These are phyloP conservation scores for Macroventuria anomochaeta DNA, from an alignment of 2,329 filamentous ascomycete genomes.

Conservation along the genomic window DNA sequence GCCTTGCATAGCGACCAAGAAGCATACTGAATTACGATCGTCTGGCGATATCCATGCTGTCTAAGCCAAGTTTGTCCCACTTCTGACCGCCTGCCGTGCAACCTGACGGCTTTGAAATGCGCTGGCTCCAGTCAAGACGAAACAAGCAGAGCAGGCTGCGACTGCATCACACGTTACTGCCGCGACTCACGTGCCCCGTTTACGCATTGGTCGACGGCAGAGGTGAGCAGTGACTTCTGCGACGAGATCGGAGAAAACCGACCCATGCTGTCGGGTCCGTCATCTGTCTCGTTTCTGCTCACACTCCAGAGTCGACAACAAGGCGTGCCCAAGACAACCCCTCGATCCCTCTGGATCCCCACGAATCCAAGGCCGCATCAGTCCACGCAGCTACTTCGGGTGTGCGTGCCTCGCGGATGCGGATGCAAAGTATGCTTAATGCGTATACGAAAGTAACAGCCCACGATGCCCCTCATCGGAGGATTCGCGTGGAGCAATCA, in stretches of 20 bases:
- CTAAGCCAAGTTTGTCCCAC: constrained; percentile 14
- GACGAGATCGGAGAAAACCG: constrained; percentile 33
- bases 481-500: constrained; percentile 40
- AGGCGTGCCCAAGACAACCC: constrained; percentile 13
- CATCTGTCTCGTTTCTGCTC: constrained; percentile 19
- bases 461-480: constrained; percentile 35
- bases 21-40: constrained; percentile 16
- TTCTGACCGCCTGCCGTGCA: constrained; percentile 30
- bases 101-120: constrained; percentile 27
- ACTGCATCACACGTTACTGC: constrained; percentile 25
- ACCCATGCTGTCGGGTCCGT: constrained; percentile 30
- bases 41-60: constrained; percentile 14
- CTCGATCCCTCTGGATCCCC: constrained; percentile 22
- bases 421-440: constrained; percentile 19
- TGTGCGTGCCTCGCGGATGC: constrained; percentile 15
- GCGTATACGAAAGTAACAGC: constrained; percentile 19
- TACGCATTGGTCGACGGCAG: constrained; percentile 16
- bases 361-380: constrained; percentile 23
- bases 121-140: constrained; percentile 42
- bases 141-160: constrained; percentile 24
- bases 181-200: constrained; percentile 22
- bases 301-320: background rate
- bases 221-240: constrained; percentile 22
- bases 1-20: constrained; percentile 6
- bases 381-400: constrained; percentile 16